phyloP scores from a whole-genome alignment of 2,329 filamentous ascomycete species.

The Bipolaris sorokiniana region DNA sequence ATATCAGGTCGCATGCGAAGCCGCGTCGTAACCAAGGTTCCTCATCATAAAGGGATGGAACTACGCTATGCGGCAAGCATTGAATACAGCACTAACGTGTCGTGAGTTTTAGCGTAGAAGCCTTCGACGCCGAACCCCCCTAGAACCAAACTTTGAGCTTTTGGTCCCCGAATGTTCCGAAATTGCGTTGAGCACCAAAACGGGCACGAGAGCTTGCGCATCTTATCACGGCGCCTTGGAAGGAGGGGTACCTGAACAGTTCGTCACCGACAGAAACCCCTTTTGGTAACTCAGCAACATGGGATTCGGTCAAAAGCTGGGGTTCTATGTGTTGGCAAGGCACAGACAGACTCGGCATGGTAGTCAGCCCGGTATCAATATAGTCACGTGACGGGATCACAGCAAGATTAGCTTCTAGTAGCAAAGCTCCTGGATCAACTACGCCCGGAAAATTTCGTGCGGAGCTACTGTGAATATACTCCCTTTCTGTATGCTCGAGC shows the following conservation, averaged over 20 bases:
- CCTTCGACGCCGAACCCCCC: not conserved
- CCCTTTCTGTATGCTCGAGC: not conserved
- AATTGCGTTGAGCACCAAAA: not conserved
- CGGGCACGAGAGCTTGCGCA: not conserved
- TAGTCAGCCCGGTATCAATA: not conserved
- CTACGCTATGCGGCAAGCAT: conserved; percentile 17
- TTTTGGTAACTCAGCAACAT: not conserved
- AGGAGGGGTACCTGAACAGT: not conserved
- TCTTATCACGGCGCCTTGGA: not conserved
- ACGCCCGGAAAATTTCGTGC: no score
- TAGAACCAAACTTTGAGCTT: not conserved
- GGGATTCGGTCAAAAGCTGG: not conserved
- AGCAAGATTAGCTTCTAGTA: not conserved
- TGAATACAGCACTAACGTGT: conserved; percentile 22
- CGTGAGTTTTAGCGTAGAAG: conserved; percentile 14
- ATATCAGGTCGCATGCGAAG: not conserved
- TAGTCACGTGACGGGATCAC: not conserved
- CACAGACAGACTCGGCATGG: not conserved
- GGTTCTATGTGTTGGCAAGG: not conserved
- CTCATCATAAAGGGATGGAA: not conserved
- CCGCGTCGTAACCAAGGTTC: not conserved
- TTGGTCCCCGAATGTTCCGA: conserved; percentile 2
- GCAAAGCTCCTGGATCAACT: not conserved
- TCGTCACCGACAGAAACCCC: not conserved
- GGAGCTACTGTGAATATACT: not conserved